Evolutionary conservation across 2,329 filamentous ascomycete species (phyloP).

Genomic region (Fusarium brevicatenulatum): DNA sequence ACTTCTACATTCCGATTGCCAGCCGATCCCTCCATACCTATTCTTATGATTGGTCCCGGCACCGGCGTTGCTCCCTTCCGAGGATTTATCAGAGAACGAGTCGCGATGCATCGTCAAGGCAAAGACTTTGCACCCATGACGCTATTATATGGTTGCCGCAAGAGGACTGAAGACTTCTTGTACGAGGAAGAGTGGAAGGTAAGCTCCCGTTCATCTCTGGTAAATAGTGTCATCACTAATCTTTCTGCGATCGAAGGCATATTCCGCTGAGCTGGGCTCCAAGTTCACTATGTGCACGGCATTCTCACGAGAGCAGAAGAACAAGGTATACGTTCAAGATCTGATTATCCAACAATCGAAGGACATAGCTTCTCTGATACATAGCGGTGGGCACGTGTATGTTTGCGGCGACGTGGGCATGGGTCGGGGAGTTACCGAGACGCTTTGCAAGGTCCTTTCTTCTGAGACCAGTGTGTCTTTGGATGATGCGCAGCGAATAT

Average conservation of each 20-base stretch:
- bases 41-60: background rate
- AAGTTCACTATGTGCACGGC: background rate
- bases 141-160: accelerated
- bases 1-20: background rate
- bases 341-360: accelerated
- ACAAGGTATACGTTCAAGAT: background rate
- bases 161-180: background rate
- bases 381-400: background rate
- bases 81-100: background rate
- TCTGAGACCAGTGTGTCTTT: accelerated
- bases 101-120: background rate
- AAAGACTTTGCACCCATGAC: background rate
- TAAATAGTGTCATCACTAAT: accelerated
- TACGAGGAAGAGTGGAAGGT: accelerated
- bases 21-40: background rate
- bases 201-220: accelerated
- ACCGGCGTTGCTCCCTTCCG: background rate
- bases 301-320: accelerated
- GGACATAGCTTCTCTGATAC: accelerated
- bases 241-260: accelerated
- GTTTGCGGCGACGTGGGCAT: background rate
- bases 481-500: background rate
- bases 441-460: background rate
- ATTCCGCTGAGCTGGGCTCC: background rate
- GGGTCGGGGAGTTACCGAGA: background rate